phyloP scores from a whole-genome alignment of 371 early-diverging fungal genomes.

The Mucor irregularis region DNA sequence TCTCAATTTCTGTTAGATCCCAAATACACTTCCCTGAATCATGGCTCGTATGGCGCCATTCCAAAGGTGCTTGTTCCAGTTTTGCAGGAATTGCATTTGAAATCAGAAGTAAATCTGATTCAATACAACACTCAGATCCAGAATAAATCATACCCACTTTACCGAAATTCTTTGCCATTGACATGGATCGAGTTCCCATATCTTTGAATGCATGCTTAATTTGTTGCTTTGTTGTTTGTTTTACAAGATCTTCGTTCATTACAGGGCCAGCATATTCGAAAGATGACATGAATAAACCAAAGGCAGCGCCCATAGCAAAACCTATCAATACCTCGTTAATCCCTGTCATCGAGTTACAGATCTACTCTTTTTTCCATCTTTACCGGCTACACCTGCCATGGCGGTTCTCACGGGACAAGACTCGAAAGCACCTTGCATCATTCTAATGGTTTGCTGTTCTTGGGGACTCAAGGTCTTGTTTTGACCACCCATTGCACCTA shows the following conservation, averaged over 20 bases:
- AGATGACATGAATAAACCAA: slow-evolving; percentile 92
- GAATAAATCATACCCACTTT: slow-evolving; percentile 90
- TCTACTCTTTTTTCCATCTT: background rate
- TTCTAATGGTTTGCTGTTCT: slow-evolving; percentile 41
- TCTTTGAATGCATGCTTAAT: slow-evolving; percentile 81
- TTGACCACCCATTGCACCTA: slow-evolving; percentile 14
- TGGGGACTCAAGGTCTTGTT: slow-evolving; percentile 31
- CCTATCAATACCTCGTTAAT: too few relatives aligned
- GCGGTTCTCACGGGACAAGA: slow-evolving; percentile 80
- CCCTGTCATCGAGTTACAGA: too few relatives aligned
- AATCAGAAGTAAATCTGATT: slow-evolving; percentile 50
- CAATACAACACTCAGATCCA: slow-evolving; percentile 92
- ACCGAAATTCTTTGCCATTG: slow-evolving; percentile 94
- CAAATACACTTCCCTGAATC: slow-evolving; percentile 40
- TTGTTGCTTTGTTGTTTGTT: slow-evolving; percentile 77
- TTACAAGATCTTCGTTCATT: slow-evolving; percentile 55
- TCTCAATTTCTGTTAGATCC: slow-evolving; percentile 44
- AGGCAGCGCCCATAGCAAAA: slow-evolving; percentile 88
- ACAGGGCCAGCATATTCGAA: slow-evolving; percentile 75
- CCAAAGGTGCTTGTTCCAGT: slow-evolving; percentile 12
- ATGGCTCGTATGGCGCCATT: slow-evolving; percentile 44
- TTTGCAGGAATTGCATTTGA: slow-evolving; percentile 13
- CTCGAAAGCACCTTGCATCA: slow-evolving; percentile 57
- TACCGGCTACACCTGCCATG: slow-evolving; percentile 76
- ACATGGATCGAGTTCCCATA: slow-evolving; percentile 79